These are phyloP conservation scores for Elsinoe australis DNA, from an alignment of 2,329 filamentous ascomycete genomes.

Conservation along the genomic window DNA sequence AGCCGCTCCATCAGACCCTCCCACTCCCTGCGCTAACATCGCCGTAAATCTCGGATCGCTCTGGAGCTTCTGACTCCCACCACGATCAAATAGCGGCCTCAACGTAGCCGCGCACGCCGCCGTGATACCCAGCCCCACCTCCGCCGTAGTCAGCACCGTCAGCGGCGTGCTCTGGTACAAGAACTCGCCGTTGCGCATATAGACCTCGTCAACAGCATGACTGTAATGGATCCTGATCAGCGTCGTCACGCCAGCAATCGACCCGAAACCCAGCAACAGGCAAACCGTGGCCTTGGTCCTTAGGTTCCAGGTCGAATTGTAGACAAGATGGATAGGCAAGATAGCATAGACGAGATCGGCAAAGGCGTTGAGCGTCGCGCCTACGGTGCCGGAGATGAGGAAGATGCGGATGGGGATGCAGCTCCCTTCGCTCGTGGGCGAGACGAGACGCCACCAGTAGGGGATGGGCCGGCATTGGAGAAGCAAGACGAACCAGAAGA, in stretches of 20 bases:
- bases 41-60: background rate
- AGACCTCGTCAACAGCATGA: background rate
- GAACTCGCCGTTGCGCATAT: background rate
- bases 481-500: slow-evolving; percentile 1
- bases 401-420: slow-evolving; percentile 2
- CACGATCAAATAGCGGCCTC: background rate
- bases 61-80: background rate
- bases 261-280: background rate
- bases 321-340: background rate
- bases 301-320: background rate
- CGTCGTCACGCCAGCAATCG: background rate
- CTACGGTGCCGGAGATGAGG: slow-evolving; percentile 7
- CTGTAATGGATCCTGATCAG: background rate
- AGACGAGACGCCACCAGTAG: background rate
- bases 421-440: background rate
- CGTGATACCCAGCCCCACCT: slow-evolving; percentile 1
- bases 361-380: background rate
- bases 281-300: background rate
- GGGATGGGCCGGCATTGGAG: background rate
- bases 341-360: background rate
- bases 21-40: too few species aligned
- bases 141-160: background rate
- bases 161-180: background rate
- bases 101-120: slow-evolving; percentile 2
- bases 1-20: too few species aligned